A percentile compares a stretch with the other conserved stretches of the same genome.
These are phyloP conservation scores for Phytophthora citricola DNA, from an alignment of 352 stramenopile species.

Conservation along the genomic window DNA sequence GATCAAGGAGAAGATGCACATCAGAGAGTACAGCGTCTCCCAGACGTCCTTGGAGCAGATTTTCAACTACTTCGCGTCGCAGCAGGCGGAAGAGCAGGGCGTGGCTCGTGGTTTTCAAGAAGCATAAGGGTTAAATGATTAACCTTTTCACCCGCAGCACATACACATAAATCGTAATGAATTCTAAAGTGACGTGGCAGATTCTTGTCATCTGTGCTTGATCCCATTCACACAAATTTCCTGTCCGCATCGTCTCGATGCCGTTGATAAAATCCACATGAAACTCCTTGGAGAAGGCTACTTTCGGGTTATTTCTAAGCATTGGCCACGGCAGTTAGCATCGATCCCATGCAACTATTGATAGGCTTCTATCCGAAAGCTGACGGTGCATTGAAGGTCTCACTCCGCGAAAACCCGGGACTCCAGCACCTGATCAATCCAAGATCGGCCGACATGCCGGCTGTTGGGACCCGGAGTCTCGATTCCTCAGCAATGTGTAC, in stretches of 20 bases:
- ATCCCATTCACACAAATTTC: constrained; percentile 22
- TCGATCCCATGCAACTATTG: constrained; percentile 30
- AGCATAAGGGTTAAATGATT: not conserved
- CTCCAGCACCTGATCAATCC: constrained; percentile 15
- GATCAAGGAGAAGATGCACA: constrained; percentile 56
- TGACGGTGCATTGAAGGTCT: not conserved
- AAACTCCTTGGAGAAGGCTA: constrained; percentile 11
- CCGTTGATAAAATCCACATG: constrained; percentile 4
- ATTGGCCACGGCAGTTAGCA: constrained; percentile 7
- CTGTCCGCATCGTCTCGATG: not conserved
- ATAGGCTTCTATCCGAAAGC: constrained; percentile 12
- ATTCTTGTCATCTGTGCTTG: constrained; percentile 7
- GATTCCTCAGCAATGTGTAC: constrained; percentile 50
- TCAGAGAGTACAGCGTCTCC: constrained; percentile 89
- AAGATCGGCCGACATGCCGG: constrained; percentile 23
- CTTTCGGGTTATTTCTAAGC: not conserved
- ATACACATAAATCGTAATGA: constrained; percentile 25
- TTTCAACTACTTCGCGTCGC: constrained; percentile 88
- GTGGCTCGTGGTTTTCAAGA: constrained; percentile 46
- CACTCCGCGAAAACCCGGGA: constrained; percentile 25
- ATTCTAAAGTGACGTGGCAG: constrained; percentile 18
- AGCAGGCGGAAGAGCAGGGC: constrained; percentile 63
- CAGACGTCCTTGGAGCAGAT: constrained; percentile 92
- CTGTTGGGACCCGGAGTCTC: constrained; percentile 44
- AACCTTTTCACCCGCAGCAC: not conserved